phyloP scores from a whole-genome alignment of 805 yeast genomes.

The Teunomyces kruisii region DNA sequence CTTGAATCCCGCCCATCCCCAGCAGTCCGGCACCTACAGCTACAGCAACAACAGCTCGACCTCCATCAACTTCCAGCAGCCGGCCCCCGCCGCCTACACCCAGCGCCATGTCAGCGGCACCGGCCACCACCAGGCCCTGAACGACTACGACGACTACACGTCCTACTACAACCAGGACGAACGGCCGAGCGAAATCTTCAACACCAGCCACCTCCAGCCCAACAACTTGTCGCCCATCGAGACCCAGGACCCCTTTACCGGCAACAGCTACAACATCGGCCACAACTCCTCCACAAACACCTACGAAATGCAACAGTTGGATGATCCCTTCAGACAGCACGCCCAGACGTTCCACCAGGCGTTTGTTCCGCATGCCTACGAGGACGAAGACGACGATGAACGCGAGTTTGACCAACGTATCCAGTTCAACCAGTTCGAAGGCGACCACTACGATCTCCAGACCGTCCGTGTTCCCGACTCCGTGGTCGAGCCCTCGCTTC shows the following conservation, averaged over 20 bases:
- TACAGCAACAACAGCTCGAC: conserved; percentile 14
- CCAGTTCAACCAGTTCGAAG: conserved; percentile 38
- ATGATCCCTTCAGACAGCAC: conserved; percentile 2
- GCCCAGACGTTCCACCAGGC: conserved; percentile 23
- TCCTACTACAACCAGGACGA: conserved; percentile 22
- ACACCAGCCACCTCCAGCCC: conserved; percentile 18
- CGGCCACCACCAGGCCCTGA: conserved; percentile 6
- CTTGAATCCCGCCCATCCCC: conserved; percentile 13
- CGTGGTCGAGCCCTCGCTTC: conserved; percentile 14
- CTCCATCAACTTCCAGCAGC: conserved; percentile 29
- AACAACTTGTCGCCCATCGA: conserved; percentile 17
- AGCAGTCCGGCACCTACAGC: conserved; percentile 19
- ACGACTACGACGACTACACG: conserved; percentile 20
- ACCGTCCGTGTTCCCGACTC: conserved; percentile 26
- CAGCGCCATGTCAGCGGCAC: conserved; percentile 5
- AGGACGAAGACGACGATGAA: conserved; percentile 40
- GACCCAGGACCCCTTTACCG: conserved; percentile 14
- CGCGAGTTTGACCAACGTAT: conserved; percentile 39
- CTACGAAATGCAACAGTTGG: conserved; percentile 12
- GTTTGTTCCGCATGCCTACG: conserved; percentile 45
- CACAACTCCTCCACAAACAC: conserved; percentile 10
- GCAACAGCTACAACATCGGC: conserved; percentile 7
- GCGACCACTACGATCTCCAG: conserved; percentile 43
- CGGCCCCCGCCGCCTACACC: conserved; percentile 22
- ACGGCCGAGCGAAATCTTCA: conserved; percentile 27